Evolutionary conservation across 768 basidiomycete genomes (phyloP).

Genomic region (Trametes gibbosa): DNA sequence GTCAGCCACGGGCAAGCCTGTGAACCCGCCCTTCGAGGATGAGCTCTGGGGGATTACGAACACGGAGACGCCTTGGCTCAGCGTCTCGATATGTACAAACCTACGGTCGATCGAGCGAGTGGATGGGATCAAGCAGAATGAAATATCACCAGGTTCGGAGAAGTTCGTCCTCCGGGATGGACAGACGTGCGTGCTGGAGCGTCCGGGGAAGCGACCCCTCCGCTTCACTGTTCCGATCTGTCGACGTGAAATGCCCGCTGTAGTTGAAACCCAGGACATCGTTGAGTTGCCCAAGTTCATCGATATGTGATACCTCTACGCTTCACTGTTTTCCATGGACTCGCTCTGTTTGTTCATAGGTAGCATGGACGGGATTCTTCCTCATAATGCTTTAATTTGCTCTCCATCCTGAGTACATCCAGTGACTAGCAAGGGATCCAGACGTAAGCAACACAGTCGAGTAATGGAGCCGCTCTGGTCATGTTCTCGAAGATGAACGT

Average conservation of each 20-base stretch:
- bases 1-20: not conserved
- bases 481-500: too few species aligned
- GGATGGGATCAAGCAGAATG: not conserved
- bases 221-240: not conserved
- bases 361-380: too few species aligned
- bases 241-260: not conserved
- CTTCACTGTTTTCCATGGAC: not conserved
- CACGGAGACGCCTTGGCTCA: not conserved
- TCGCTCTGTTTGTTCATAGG: too few species aligned
- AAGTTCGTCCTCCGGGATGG: conserved; percentile 5
- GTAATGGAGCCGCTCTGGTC: too few species aligned
- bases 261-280: not conserved
- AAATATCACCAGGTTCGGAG: not conserved
- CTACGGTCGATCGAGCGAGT: not conserved
- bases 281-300: not conserved
- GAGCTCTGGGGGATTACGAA: not conserved
- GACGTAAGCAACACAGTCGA: too few species aligned
- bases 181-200: not conserved
- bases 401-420: too few species aligned
- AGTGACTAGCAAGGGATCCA: too few species aligned
- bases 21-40: not conserved
- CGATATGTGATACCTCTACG: not conserved
- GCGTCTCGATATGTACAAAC: not conserved
- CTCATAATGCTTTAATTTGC: too few species aligned
- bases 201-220: not conserved